These are phyloP conservation scores for Pholiota microspora DNA, from an alignment of 768 basidiomycete genomes.

Conservation along the genomic window DNA sequence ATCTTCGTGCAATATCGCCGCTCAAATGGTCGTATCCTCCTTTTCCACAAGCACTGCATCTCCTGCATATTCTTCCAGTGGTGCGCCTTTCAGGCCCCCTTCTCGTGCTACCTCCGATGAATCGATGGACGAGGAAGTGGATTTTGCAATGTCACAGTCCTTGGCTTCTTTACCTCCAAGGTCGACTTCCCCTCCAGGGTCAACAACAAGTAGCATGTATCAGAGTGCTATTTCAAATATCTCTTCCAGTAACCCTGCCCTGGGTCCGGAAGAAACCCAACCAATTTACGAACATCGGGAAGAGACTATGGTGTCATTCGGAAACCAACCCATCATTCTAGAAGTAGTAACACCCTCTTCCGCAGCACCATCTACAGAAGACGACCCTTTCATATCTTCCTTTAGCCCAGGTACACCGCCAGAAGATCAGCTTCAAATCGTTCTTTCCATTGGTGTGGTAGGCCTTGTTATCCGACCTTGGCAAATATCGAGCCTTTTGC, in stretches of 20 bases:
- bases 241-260: background rate
- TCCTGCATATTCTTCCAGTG: conserved; percentile 17
- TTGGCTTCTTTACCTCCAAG: conserved; percentile 57
- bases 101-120: conserved; percentile 56
- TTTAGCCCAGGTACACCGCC: conserved; percentile 8
- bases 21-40: background rate
- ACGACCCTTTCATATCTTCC: conserved; percentile 14
- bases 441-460: conserved; percentile 47
- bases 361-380: conserved; percentile 12
- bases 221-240: conserved; percentile 61
- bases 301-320: conserved; percentile 59
- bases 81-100: conserved; percentile 27
- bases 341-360: conserved; percentile 48
- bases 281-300: conserved; percentile 20
- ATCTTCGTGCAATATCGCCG: conserved; percentile 30
- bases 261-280: background rate
- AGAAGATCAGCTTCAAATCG: conserved; percentile 30
- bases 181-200: conserved; percentile 40
- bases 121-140: conserved; percentile 64
- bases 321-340: conserved; percentile 58
- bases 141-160: conserved; percentile 74
- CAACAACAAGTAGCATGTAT: conserved; percentile 70
- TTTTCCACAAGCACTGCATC: conserved; percentile 18
- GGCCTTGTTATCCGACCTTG: conserved; percentile 54
- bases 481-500: conserved; percentile 52